phyloP scores from a whole-genome alignment of 164 flowering plant species.

The Chloranthus sessilifolius region DNA sequence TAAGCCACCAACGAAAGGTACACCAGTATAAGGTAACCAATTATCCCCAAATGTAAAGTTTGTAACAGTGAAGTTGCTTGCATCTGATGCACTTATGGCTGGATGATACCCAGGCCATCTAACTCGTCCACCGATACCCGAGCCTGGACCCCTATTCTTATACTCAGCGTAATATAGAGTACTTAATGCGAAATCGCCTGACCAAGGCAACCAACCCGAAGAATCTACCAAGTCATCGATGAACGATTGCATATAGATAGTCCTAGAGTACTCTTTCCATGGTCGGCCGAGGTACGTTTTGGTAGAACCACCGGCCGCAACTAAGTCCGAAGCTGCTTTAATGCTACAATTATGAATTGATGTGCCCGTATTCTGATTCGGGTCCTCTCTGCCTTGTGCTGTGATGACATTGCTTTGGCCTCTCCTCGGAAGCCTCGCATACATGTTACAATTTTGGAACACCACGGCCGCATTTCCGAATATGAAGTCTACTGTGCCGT shows the following conservation, averaged over 20 bases:
- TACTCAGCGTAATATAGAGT: conserved; percentile 11
- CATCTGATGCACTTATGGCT: not conserved
- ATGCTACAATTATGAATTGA: conserved; percentile 5
- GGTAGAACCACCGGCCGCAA: not conserved
- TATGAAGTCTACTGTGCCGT: conserved; percentile 7
- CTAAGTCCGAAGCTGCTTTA: conserved; percentile 1
- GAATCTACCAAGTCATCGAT: conserved; percentile 3
- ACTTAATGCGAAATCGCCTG: conserved; percentile 4
- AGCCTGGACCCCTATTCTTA: conserved; percentile 4
- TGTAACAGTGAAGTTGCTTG: conserved; percentile 4
- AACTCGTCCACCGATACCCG: not conserved
- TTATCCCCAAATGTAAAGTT: conserved; percentile 4
- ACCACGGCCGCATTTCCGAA: conserved; percentile 11
- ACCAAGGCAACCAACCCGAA: conserved; percentile 6
- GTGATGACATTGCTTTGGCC: conserved; percentile 6
- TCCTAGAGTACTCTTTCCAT: conserved; percentile 6
- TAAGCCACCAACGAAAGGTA: not conserved
- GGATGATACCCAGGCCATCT: conserved; percentile 10
- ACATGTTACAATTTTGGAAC: conserved; percentile 9
- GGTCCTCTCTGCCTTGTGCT: conserved; percentile 11
- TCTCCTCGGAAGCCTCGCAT: conserved; percentile 5
- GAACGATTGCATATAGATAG: conserved; percentile 4
- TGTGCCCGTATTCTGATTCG: conserved; percentile 9
- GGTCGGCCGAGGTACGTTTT: conserved; percentile 10
- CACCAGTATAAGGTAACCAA: not conserved